Percentiles rank a stretch among this genome's conserved stretches.
phyloP scores from a whole-genome alignment of 2,329 filamentous ascomycete genomes.

The Colletotrichum sp. region DNA sequence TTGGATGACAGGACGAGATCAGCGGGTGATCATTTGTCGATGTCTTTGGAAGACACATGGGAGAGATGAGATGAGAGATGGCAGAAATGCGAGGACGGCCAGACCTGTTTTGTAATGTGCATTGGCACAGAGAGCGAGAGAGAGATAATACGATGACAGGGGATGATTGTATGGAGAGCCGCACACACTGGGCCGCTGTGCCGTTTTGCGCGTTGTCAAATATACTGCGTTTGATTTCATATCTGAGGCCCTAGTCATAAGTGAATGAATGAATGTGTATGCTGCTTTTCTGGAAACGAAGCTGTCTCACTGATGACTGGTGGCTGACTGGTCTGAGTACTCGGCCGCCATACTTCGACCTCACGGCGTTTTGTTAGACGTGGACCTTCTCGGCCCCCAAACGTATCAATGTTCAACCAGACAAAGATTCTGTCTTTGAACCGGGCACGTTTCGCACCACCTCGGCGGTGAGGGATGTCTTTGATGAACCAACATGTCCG shows the following conservation, averaged over 20 bases:
- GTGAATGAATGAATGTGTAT: neutral
- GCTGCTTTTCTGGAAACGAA: neutral
- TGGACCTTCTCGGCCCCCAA: neutral
- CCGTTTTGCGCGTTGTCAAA: constrained; percentile 16
- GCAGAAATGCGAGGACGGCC: neutral
- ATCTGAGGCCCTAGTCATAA: neutral
- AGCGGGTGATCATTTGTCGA: neutral
- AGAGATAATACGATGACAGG: constrained; percentile 5
- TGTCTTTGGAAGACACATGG: constrained; percentile 1
- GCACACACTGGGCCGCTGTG: neutral
- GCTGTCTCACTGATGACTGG: neutral
- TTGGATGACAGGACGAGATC: constrained; percentile 2
- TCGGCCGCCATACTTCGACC: neutral
- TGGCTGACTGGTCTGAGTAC: neutral
- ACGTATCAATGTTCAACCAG: neutral
- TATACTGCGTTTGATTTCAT: constrained; percentile 13
- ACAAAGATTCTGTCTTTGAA: neutral
- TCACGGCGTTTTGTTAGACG: neutral
- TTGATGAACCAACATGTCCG: neutral
- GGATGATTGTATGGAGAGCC: constrained; percentile 1
- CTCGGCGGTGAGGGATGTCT: neutral
- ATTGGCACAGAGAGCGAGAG: neutral
- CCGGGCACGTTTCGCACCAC: neutral
- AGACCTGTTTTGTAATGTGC: neutral
- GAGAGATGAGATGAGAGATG: constrained; percentile 2